Base-by-base conservation (phyloP, 2,329 filamentous ascomycete species). In the Trichoderma sp. region DNA sequence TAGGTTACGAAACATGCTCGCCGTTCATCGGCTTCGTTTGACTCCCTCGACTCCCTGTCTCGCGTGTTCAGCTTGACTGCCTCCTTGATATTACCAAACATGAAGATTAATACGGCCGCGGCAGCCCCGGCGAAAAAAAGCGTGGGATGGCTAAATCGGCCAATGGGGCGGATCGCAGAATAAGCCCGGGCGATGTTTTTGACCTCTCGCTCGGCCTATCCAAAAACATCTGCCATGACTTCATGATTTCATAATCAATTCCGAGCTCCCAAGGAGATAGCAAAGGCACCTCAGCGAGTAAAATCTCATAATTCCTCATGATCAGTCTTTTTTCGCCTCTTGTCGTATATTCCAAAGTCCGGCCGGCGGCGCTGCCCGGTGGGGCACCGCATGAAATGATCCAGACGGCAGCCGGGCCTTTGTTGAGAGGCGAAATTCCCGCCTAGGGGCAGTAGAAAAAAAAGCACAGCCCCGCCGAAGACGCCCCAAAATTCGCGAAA, bases 401-500 rank as follows among this genome's bases (percentile, higher is more conserved):
- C 37, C n/a, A 6, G 33, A 33, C 43, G 24, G 63, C 63, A 27
- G 63, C 63, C 53, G 53, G 40, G 27, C 61, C 29, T 66, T 58
- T 69, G 68, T 52, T 66, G 61, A 53, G 68, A 59, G 52, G 52
- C 57, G 29, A 65, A 35, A n/a, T 56, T 33, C 37, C 63, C 27
- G 35, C 55, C 29, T 24, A 35, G 19, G 27, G 24, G 29, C 29
- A n/a, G 55, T 57, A 24, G 55, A 27, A 53, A 65, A 56, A 66
- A 56, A n/a, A 43, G 16, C 40, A 43, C 29, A 16, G 68, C 68
- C 68, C 68, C 68, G 63, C 68, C 49, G 63, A 63, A 57, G 68
- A 57, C 68, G 68, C 67, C 47, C 19, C 19, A 49, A 49, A 49
- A 43, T n/a, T 43, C 47, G 11, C 56, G 68, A 70, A 70, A 70